A percentile compares a stretch with the other conserved stretches of the same genome.
Evolutionary conservation across 495 filamentous ascomycete genomes (phyloP).

Genomic region (Neurospora pannonica): DNA sequence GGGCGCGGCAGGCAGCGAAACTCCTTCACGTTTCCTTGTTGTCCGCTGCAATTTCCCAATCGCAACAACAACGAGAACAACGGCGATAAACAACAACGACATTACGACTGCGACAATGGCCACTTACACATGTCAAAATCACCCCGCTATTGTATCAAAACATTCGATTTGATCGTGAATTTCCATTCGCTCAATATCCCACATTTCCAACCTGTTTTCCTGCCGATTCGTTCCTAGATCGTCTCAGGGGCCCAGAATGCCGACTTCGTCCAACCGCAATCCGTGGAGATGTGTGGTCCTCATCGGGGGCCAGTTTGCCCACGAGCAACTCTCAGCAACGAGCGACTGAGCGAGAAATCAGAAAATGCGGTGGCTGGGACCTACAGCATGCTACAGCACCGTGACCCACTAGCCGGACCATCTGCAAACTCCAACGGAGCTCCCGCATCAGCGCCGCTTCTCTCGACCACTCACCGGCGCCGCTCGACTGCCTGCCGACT

Average conservation of each 20-base stretch:
- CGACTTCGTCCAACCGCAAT: neutral
- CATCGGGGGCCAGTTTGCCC: neutral
- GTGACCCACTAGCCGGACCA: conserved; percentile 9
- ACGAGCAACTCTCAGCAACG: neutral
- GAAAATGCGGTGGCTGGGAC: conserved; percentile 27
- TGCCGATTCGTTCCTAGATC: neutral
- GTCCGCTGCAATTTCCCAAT: neutral
- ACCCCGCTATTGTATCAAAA: neutral
- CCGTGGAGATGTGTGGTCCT: neutral
- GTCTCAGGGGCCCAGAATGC: neutral
- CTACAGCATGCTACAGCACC: conserved; percentile 7
- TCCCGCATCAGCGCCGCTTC: conserved; percentile 12
- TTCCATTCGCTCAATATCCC: neutral
- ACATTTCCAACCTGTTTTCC: neutral
- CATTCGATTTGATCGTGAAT: neutral
- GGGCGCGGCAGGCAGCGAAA: neutral
- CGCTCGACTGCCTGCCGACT: conserved; percentile 4
- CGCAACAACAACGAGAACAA: neutral
- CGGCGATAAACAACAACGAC: neutral
- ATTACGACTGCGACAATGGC: neutral
- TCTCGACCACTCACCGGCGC: conserved; percentile 17
- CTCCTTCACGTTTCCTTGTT: neutral
- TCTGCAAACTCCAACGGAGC: conserved; percentile 13
- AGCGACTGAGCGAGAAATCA: neutral
- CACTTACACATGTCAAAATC: neutral